phyloP scores from a whole-genome alignment of 169 alveolate species.

The Cryptosporidium tyzzeri region DNA sequence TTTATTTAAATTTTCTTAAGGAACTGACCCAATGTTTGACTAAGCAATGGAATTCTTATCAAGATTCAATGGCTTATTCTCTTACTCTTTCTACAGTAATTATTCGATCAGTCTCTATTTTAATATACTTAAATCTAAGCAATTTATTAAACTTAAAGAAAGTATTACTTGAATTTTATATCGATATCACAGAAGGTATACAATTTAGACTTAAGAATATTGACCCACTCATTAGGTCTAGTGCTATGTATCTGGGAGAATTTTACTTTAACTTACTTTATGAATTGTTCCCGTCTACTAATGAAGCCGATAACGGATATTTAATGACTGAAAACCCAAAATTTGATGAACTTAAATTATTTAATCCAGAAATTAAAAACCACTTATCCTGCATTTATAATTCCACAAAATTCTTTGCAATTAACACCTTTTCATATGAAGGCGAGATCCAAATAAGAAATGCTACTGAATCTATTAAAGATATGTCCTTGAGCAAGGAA shows the following conservation, averaged over 20 bases:
- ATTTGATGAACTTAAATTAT: constrained; percentile 33
- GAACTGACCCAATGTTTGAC: constrained; percentile 1
- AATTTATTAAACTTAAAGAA: neutral
- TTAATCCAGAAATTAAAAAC: neutral
- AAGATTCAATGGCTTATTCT: constrained; percentile 12
- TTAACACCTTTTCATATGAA: neutral
- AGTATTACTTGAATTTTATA: neutral
- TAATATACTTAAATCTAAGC: constrained; percentile 3
- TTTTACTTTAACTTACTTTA: constrained; percentile 35
- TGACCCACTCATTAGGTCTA: constrained; percentile 49
- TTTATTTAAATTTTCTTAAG: neutral
- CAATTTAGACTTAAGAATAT: constrained; percentile 51
- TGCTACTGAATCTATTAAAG: neutral
- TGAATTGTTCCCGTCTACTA: constrained; percentile 6
- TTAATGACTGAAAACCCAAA: constrained; percentile 18
- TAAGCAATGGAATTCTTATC: constrained; percentile 35
- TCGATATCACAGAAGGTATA: constrained; percentile 48
- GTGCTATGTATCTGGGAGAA: constrained; percentile 56
- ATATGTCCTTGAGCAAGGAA: neutral
- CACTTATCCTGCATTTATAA: neutral
- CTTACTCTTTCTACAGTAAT: constrained; percentile 26
- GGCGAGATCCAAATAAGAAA: neutral
- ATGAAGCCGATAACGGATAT: constrained; percentile 1
- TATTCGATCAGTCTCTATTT: constrained; percentile 22
- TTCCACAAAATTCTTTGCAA: neutral